These are phyloP conservation scores for Botrytis byssoidea DNA, from an alignment of 2,329 filamentous ascomycete species.

Conservation along the genomic window DNA sequence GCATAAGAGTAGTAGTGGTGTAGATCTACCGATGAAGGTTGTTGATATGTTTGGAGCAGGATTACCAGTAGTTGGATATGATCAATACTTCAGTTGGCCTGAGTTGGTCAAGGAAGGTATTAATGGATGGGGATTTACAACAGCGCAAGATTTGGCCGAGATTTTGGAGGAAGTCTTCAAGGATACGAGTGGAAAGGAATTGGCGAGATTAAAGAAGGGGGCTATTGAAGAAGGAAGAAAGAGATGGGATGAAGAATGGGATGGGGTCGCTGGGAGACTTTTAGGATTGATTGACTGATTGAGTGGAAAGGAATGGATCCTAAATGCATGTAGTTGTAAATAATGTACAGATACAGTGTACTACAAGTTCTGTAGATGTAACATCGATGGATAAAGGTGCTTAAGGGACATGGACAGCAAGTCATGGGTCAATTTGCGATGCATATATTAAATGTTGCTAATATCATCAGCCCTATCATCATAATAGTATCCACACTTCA, in stretches of 20 bases:
- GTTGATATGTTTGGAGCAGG: slow-evolving; percentile 98
- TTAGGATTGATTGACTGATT: slow-evolving; percentile 47
- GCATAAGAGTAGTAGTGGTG: slow-evolving; percentile 89
- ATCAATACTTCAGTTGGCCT: slow-evolving; percentile 79
- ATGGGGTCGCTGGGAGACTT: slow-evolving; percentile 72
- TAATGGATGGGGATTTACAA: slow-evolving; percentile 84
- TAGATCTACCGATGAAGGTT: slow-evolving; percentile 98
- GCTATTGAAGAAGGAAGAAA: slow-evolving; percentile 71
- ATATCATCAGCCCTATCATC: slow-evolving; percentile 2
- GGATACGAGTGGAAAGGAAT: slow-evolving; percentile 49
- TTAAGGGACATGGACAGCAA: neutral
- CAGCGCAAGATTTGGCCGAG: slow-evolving; percentile 60
- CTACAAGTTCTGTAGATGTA: neutral
- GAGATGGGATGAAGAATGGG: slow-evolving; percentile 93
- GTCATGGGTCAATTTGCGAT: neutral
- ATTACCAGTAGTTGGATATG: slow-evolving; percentile 85
- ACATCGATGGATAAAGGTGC: neutral
- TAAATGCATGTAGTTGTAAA: neutral
- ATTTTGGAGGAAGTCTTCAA: slow-evolving; percentile 65
- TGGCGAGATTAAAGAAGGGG: slow-evolving; percentile 63
- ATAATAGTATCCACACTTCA: neutral
- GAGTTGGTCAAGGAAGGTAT: slow-evolving; percentile 86
- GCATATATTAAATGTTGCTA: neutral
- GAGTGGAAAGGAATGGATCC: neutral
- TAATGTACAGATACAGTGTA: neutral